Evolutionary conservation across 2,329 filamentous ascomycete species (phyloP), one percentile per base, ranked within the genome.

Genomic region (Seiridium unicorne): DNA sequence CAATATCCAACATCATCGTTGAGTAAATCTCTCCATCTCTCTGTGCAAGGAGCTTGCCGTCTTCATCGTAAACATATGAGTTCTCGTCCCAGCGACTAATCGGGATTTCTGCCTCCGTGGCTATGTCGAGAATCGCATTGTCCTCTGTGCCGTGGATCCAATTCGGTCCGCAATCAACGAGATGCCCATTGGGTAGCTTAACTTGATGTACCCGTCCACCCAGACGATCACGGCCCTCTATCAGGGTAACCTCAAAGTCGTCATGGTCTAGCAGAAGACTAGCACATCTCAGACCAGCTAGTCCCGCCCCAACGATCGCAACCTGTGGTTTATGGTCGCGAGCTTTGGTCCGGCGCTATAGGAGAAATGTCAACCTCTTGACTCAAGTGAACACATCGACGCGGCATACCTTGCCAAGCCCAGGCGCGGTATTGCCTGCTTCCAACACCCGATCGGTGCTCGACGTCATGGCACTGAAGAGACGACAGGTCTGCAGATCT

Each of bases 111-210:
- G 88, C 91, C 63, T 84, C 76, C 64, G 81, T 83, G 10, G 88
- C 89, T 18, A 92, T 76, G 48, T 89, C 84, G 44, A 89, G 72
- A 13, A 92, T 89, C 0, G 89, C 88, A 68, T 92, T 93, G 63
- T 87, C 80, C 1, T 84, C 77, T 5, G 88, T 91, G 40, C 90
- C 89, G 62, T 93, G 89, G 56, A 93, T 91, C 89, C 89, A 93
- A 67, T 92, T 93, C n/a, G 89, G 88, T 0, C 90, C 90, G 38
- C 84, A 72, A 64, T 87, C 84, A n/a, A 85, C 79, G 6, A 79
- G 64, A 36, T 77, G 69, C 31, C 64, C 70, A 44, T 81, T 82
- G 31, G 75, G 73, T 3, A 87, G 74, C 31, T 68, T 72, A 55
- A 78, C 73, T 66, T 87, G 84, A 58, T 80, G 75, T 36, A 90